Conservation (phyloP, 768 basidiomycete species). For the Naganishia onofrii region DNA sequence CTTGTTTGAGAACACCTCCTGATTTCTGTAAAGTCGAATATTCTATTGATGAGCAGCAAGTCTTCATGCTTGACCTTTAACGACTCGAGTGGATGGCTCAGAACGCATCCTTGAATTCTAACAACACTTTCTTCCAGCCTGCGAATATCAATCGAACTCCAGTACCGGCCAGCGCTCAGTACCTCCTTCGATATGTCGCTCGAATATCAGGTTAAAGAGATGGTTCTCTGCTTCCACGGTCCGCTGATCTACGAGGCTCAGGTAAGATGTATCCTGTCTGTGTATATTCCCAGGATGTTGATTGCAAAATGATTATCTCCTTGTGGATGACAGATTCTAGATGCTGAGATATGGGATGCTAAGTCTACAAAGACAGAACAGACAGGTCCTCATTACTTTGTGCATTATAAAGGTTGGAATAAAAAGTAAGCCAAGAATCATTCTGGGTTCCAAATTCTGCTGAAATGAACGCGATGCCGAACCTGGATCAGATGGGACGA, state of each 20-base stretch:
- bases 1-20: no score
- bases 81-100: neutral
- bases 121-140: neutral
- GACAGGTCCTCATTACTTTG: constrained; percentile 80
- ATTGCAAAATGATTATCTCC: neutral
- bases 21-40: no score
- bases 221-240: constrained; percentile 89
- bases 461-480: neutral
- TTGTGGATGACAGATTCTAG: constrained; percentile 59
- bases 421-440: constrained; percentile 66
- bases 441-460: neutral
- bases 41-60: no score
- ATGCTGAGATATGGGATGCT: constrained; percentile 65
- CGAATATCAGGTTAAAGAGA: constrained; percentile 64
- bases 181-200: constrained; percentile 8
- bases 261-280: constrained; percentile 42
- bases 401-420: constrained; percentile 99
- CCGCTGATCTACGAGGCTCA: constrained; percentile 95
- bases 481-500: constrained; percentile 82
- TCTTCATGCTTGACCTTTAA: neutral
- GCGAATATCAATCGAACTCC: neutral
- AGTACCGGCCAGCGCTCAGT: neutral
- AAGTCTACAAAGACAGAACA: constrained; percentile 61
- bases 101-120: neutral
- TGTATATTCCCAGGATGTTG: neutral